A percentile compares a stretch with the other conserved stretches of the same genome.
These are phyloP conservation scores for Rubroboletus pulcherrimus DNA, from an alignment of 768 basidiomycete genomes.

Conservation along the genomic window DNA sequence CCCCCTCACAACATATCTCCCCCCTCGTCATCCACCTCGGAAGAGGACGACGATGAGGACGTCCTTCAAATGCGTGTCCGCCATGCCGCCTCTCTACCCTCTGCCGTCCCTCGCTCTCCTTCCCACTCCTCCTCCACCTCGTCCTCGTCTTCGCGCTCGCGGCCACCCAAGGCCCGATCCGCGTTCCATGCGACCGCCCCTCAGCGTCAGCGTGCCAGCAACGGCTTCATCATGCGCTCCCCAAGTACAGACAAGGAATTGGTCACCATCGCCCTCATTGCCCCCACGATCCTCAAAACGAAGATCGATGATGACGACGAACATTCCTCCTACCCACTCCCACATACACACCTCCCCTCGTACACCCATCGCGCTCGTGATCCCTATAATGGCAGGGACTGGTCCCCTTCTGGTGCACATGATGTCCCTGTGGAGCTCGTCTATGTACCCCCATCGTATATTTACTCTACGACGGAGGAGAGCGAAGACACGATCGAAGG, in stretches of 20 bases:
- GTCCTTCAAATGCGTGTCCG: slow-evolving; percentile 62
- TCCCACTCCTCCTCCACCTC: slow-evolving; percentile 35
- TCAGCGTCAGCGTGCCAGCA: slow-evolving; percentile 34
- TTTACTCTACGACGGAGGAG: slow-evolving; percentile 16
- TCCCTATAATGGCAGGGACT: slow-evolving; percentile 4
- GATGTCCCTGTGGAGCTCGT: slow-evolving; percentile 65
- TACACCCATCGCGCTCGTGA: slow-evolving; percentile 4
- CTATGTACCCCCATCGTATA: slow-evolving; percentile 55
- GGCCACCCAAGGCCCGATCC: slow-evolving; percentile 31
- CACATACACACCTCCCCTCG: slow-evolving; percentile 11
- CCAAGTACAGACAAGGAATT: slow-evolving; percentile 44
- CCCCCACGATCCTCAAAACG: slow-evolving; percentile 86
- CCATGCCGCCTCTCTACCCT: slow-evolving; percentile 21
- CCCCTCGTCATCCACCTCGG: slow-evolving; percentile 33
- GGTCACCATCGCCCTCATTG: slow-evolving; percentile 68
- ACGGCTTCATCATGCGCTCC: slow-evolving; percentile 40
- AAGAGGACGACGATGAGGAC: slow-evolving; percentile 48
- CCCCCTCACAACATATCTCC: slow-evolving; percentile 23
- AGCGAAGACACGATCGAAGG: slow-evolving; percentile 19
- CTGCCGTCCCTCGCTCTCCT: slow-evolving; percentile 32
- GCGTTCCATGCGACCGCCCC: slow-evolving; percentile 13
- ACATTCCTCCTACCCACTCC: slow-evolving; percentile 6
- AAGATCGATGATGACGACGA: slow-evolving; percentile 48
- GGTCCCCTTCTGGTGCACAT: slow-evolving; percentile 27
- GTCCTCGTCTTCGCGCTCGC: slow-evolving; percentile 21